These are phyloP conservation scores for Mycena metata DNA, from an alignment of 768 basidiomycete species.

Conservation along the genomic window DNA sequence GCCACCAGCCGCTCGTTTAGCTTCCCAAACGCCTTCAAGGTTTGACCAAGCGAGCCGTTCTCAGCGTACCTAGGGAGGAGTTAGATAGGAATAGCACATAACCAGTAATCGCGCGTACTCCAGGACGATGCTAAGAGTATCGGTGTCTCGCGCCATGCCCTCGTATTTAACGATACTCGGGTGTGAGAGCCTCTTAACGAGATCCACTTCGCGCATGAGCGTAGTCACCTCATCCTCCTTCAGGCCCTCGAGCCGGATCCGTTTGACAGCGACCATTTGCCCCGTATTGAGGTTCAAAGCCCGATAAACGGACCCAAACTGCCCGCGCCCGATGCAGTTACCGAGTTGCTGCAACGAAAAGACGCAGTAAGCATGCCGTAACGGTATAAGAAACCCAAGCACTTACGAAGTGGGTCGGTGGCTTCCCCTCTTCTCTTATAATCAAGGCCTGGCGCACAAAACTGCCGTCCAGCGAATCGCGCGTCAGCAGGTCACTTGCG, in stretches of 20 bases:
- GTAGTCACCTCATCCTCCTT: constrained; percentile 92
- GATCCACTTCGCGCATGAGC: constrained; percentile 94
- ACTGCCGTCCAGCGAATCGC: constrained; percentile 76
- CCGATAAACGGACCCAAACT: constrained; percentile 96
- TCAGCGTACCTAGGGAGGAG: constrained; percentile 83
- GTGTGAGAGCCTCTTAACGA: constrained; percentile 91
- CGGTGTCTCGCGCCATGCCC: constrained; percentile 91
- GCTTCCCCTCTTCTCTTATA: constrained; percentile 85
- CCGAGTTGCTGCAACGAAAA: constrained; percentile 84
- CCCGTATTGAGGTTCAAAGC: constrained; percentile 95
- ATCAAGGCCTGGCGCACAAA: constrained; percentile 77
- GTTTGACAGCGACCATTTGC: constrained; percentile 99
- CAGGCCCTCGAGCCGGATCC: constrained; percentile 90
- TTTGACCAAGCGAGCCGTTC: constrained; percentile 95
- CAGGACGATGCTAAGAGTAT: constrained; percentile 91
- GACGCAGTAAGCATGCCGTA: constrained; percentile 34
- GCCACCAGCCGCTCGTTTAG: constrained; percentile 94
- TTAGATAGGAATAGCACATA: constrained; percentile 32
- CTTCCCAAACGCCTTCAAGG: constrained; percentile 92
- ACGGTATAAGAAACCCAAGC: constrained; percentile 30
- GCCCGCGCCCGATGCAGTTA: constrained; percentile 96
- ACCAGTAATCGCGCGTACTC: constrained; percentile 73
- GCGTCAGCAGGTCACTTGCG: constrained; percentile 74
- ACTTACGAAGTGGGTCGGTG: constrained; percentile 86
- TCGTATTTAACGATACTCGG: constrained; percentile 98